Percentiles rank a stretch among this genome's conserved stretches.
Conservation (phyloP, 331 rosid genomes). For the Acacia concinna region DNA sequence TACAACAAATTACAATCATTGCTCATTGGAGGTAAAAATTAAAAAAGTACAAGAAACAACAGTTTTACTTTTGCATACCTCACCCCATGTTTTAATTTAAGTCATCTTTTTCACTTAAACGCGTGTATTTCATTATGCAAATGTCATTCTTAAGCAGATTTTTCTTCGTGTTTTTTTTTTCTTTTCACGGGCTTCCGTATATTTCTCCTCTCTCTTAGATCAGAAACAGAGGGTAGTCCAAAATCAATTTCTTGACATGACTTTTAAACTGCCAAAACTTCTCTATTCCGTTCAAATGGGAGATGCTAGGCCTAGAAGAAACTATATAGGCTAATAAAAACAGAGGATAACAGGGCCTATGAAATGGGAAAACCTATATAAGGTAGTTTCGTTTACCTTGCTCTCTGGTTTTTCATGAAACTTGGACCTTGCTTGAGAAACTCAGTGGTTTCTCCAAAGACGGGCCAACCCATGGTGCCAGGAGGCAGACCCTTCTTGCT, state of each 20-base stretch:
- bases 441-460: constrained; percentile 95
- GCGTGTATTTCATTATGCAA: constrained; percentile 14
- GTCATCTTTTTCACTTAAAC: background rate
- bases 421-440: constrained; percentile 94
- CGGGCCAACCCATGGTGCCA: constrained; percentile 99
- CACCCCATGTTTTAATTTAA: constrained; percentile 3
- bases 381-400: constrained; percentile 52
- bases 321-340: background rate
- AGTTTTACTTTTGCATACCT: constrained; percentile 38
- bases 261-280: background rate
- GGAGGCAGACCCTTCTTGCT: constrained; percentile 89
- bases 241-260: constrained; percentile 14
- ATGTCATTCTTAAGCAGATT: constrained; percentile 7
- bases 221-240: background rate
- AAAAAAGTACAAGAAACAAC: constrained; percentile 32
- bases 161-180: background rate
- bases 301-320: constrained; percentile 27
- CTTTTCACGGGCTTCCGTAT: background rate
- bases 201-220: background rate
- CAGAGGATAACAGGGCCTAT: constrained; percentile 25
- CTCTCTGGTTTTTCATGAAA: constrained; percentile 91
- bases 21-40: constrained; percentile 31
- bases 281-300: constrained; percentile 8
- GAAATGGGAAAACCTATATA: constrained; percentile 23
- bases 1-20: constrained; percentile 29